These are phyloP conservation scores for Solanum piurae DNA, from an alignment of 257 asterid genomes.

Conservation along the genomic window DNA sequence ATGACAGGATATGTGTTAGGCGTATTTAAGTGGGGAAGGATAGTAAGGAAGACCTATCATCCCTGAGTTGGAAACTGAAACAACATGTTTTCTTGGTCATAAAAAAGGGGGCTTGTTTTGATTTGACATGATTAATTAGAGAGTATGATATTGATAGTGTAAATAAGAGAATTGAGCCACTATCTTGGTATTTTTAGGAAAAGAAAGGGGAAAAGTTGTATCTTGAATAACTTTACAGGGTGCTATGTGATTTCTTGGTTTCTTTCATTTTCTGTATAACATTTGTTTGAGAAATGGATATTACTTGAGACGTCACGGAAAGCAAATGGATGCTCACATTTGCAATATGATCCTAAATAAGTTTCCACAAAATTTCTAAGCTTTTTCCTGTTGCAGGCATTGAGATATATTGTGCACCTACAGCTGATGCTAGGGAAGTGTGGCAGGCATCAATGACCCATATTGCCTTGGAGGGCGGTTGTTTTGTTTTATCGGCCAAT, in stretches of 20 bases:
- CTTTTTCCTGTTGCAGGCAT: constrained; percentile 35
- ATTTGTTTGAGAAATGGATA: neutral
- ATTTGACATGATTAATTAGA: neutral
- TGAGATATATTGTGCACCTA: constrained; percentile 94
- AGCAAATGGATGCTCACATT: neutral
- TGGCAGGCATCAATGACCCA: constrained; percentile 99
- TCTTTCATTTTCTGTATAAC: neutral
- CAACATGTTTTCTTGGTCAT: neutral
- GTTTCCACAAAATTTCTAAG: neutral
- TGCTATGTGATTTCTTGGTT: neutral
- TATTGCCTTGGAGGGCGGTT: constrained; percentile 93
- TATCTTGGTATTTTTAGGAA: neutral
- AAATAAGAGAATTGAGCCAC: neutral
- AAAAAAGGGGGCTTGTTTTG: neutral
- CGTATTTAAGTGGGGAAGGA: neutral
- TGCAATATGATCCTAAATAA: neutral
- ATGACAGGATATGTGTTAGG: neutral
- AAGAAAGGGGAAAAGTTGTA: neutral
- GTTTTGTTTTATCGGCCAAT: constrained; percentile 90
- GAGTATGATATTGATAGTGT: neutral
- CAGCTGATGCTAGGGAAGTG: constrained; percentile 82
- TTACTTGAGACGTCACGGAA: neutral
- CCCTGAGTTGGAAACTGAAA: neutral
- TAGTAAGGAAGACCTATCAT: neutral
- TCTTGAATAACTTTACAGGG: neutral